Evolutionary conservation across 129 eudicot genomes (phyloP).

Genomic region (Chrysanthemum lavandulifolium): DNA sequence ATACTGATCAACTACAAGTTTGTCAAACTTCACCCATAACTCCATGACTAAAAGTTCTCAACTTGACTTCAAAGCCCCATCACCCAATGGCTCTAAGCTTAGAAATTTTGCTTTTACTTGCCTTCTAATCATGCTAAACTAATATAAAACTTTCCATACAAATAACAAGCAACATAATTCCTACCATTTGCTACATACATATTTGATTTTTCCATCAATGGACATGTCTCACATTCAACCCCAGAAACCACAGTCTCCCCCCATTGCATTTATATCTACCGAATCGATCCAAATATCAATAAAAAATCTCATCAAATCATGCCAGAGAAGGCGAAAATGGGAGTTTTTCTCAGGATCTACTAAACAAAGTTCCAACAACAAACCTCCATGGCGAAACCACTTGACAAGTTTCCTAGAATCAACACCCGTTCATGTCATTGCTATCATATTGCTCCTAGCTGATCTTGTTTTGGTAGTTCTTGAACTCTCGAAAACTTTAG

Average conservation of each 20-base stretch:
- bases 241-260: slow-evolving; percentile 22
- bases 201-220: slow-evolving; percentile 21
- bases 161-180: slow-evolving; percentile 19
- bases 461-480: slow-evolving; percentile 49
- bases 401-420: slow-evolving; percentile 47
- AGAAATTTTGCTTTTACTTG: slow-evolving; percentile 15
- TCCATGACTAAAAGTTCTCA: slow-evolving; percentile 6
- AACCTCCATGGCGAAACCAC: slow-evolving; percentile 45
- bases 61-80: slow-evolving; percentile 32
- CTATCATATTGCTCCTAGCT: slow-evolving; percentile 39
- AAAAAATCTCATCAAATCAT: slow-evolving; percentile 39
- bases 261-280: slow-evolving; percentile 19
- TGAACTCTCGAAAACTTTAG: slow-evolving; percentile 49
- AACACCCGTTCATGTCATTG: slow-evolving; percentile 34
- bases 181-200: neutral
- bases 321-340: slow-evolving; percentile 52
- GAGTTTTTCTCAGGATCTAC: slow-evolving; percentile 28
- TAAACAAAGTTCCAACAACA: slow-evolving; percentile 22
- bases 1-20: neutral
- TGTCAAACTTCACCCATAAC: neutral
- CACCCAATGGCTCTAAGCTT: slow-evolving; percentile 14
- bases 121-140: slow-evolving; percentile 29
- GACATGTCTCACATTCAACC: slow-evolving; percentile 23
- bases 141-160: slow-evolving; percentile 12
- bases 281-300: slow-evolving; percentile 33